Conservation (phyloP, 495 filamentous ascomycete species). For the Paragyromitra xinjiangensis region DNA sequence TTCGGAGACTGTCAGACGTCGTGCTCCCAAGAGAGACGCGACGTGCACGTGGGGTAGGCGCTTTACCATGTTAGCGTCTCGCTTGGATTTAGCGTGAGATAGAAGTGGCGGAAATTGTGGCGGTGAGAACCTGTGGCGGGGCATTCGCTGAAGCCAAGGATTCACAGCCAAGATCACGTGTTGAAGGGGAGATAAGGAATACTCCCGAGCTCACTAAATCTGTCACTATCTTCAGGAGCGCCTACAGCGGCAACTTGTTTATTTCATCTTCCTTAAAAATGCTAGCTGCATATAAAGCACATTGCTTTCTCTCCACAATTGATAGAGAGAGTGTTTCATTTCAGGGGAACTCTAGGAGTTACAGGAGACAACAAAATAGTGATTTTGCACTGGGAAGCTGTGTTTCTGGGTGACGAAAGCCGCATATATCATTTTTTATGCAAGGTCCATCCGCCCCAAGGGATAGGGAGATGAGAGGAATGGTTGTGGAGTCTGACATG, state of each 20-base stretch:
- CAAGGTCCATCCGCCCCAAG: slow-evolving; percentile 30
- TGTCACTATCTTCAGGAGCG: slow-evolving; percentile 29
- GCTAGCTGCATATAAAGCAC: slow-evolving; percentile 14
- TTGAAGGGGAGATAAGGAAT: slow-evolving; percentile 13
- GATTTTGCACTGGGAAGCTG: slow-evolving; percentile 1
- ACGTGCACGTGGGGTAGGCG: slow-evolving; percentile 19
- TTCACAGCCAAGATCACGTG: background rate
- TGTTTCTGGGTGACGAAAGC: slow-evolving; percentile 26
- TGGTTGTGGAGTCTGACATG: slow-evolving; percentile 6
- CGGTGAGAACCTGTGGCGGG: background rate
- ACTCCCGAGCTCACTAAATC: slow-evolving; percentile 5
- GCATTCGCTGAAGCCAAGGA: background rate
- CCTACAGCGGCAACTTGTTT: slow-evolving; percentile 35
- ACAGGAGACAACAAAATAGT: background rate
- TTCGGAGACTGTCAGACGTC: background rate
- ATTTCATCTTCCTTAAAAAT: slow-evolving; percentile 1
- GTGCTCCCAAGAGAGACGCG: background rate
- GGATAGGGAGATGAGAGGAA: slow-evolving; percentile 23
- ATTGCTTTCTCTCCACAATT: slow-evolving; percentile 12
- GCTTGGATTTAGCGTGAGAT: background rate
- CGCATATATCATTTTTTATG: slow-evolving; percentile 44
- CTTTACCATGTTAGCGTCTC: background rate
- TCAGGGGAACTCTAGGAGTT: slow-evolving; percentile 18
- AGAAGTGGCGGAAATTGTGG: background rate
- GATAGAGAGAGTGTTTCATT: slow-evolving; percentile 14